A percentile compares a stretch with the other conserved stretches of the same genome.
phyloP scores from a whole-genome alignment of 768 basidiomycete genomes.

The Russula vinacea region DNA sequence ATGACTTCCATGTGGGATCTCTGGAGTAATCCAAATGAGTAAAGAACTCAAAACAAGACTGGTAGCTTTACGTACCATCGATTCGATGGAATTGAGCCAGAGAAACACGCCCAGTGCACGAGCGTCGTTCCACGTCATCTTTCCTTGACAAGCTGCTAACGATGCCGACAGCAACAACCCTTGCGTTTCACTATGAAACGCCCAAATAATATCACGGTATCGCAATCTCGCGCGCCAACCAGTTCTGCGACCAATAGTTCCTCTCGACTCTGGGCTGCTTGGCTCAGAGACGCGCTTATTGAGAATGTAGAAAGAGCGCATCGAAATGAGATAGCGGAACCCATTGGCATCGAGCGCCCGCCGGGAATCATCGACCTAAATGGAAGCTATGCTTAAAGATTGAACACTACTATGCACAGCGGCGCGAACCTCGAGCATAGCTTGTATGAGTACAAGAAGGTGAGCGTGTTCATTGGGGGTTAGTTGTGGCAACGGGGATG shows the following conservation, averaged over 20 bases:
- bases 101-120: slow-evolving; percentile 80
- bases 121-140: slow-evolving; percentile 89
- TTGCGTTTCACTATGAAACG: slow-evolving; percentile 93
- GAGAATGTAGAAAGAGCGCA: slow-evolving; percentile 87
- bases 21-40: slow-evolving; percentile 40
- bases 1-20: slow-evolving; percentile 79
- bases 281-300: slow-evolving; percentile 59
- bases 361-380: slow-evolving; percentile 82
- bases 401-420: slow-evolving; percentile 9
- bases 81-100: slow-evolving; percentile 80
- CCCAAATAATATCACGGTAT: slow-evolving; percentile 96
- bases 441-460: slow-evolving; percentile 79
- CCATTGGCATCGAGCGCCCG: slow-evolving; percentile 92
- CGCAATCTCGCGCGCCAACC: slow-evolving; percentile 74
- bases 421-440: slow-evolving; percentile 73
- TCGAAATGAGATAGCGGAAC: slow-evolving; percentile 86
- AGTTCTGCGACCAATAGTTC: slow-evolving; percentile 43
- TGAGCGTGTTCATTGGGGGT: slow-evolving; percentile 80
- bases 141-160: slow-evolving; percentile 68
- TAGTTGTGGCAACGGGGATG: slow-evolving; percentile 62
- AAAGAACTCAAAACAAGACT: background rate
- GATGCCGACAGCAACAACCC: slow-evolving; percentile 74
- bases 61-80: slow-evolving; percentile 53
- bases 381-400: slow-evolving; percentile 7
- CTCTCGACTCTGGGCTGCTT: slow-evolving; percentile 47